A percentile compares a stretch with the other conserved stretches of the same genome.
phyloP scores from a whole-genome alignment of 306 rosid genomes.

The Myrica gale region DNA sequence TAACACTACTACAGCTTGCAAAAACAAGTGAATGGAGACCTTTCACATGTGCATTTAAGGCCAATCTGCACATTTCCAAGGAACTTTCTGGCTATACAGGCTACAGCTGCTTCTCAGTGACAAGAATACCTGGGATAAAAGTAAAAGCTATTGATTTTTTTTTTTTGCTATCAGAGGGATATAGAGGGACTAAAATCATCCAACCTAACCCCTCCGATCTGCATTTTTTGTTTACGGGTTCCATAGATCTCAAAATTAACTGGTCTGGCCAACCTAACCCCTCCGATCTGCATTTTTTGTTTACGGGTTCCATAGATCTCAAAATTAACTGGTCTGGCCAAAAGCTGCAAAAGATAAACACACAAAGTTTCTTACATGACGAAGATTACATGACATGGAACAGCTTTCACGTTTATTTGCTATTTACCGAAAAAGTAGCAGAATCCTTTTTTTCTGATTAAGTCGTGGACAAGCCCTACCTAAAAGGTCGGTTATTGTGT shows the following conservation, averaged over 20 bases:
- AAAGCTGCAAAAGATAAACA: background rate
- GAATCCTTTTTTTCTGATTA: background rate
- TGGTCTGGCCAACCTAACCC: background rate
- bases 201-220: background rate
- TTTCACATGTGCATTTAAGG: constrained; percentile 27
- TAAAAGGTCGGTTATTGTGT: no score
- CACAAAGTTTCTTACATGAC: background rate
- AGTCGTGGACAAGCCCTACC: background rate
- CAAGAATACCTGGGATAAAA: constrained; percentile 2
- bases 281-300: background rate
- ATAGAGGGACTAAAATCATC: background rate
- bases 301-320: background rate
- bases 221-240: background rate
- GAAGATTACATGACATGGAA: background rate
- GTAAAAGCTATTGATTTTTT: background rate
- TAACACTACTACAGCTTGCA: constrained; percentile 18
- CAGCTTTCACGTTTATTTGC: background rate
- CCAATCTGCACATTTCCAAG: constrained; percentile 12
- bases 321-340: background rate
- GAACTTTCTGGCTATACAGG: constrained; percentile 8
- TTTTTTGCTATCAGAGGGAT: background rate
- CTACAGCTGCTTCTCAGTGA: background rate
- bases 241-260: background rate
- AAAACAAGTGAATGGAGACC: constrained; percentile 8
- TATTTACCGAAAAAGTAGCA: no score